A percentile compares a stretch with the other conserved stretches of the same genome.
phyloP scores from a whole-genome alignment of 2,329 filamentous ascomycete species.

The Elsinoe fawcettii region DNA sequence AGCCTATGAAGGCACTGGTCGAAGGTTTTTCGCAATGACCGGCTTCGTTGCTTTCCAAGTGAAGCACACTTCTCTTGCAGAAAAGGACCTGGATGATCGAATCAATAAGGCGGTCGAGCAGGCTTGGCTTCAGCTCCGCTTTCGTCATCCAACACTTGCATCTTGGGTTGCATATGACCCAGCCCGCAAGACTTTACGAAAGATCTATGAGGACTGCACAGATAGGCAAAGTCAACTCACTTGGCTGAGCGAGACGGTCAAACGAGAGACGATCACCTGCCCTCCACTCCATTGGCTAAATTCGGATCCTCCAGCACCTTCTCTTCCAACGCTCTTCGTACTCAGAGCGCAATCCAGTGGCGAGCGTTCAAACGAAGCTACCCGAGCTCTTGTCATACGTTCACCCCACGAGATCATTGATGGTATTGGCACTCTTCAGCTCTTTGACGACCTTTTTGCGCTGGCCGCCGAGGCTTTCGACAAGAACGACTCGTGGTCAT shows the following conservation, averaged over 20 bases:
- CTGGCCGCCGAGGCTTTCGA: slow-evolving; percentile 43
- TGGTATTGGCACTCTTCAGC: slow-evolving; percentile 28
- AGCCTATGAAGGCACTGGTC: not conserved
- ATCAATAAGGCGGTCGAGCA: not conserved
- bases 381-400: not conserved
- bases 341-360: not conserved
- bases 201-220: not conserved
- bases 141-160: not conserved
- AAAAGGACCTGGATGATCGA: no score
- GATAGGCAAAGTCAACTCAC: not conserved
- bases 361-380: not conserved
- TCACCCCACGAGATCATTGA: not conserved
- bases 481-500: no score
- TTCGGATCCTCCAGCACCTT: not conserved
- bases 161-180: not conserved
- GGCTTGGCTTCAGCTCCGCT: not conserved
- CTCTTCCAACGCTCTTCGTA: not conserved
- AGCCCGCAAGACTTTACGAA: not conserved
- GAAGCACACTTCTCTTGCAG: no score
- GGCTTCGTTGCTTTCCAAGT: not conserved
- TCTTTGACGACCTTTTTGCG: slow-evolving; percentile 47
- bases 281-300: not conserved
- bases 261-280: not conserved
- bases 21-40: not conserved
- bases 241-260: not conserved